Conservation (phyloP, 768 basidiomycete species). For the Suillus sp. region DNA sequence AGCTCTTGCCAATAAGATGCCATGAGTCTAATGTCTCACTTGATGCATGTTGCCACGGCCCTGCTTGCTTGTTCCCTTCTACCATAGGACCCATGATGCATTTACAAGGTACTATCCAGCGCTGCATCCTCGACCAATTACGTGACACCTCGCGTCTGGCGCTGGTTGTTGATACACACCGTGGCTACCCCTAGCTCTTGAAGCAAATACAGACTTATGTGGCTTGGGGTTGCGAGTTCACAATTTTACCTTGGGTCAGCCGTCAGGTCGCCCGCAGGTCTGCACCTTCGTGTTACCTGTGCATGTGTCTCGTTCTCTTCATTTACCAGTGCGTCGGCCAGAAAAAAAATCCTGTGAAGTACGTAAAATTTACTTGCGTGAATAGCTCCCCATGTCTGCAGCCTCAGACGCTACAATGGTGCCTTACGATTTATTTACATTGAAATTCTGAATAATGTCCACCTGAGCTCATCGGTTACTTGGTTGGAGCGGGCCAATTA, state of each 20-base stretch:
- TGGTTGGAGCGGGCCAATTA: constrained; percentile 45
- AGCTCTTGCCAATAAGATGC: neutral
- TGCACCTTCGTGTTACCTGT: neutral
- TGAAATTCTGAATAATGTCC: neutral
- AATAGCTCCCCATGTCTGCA: neutral
- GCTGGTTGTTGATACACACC: neutral
- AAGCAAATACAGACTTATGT: neutral
- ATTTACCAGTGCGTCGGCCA: neutral
- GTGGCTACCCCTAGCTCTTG: neutral
- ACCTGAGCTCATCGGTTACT: neutral
- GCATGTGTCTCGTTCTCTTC: neutral
- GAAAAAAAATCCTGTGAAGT: neutral
- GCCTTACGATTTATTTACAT: neutral
- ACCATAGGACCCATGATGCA: neutral
- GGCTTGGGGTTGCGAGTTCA: neutral
- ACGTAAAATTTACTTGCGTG: neutral
- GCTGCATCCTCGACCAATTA: neutral
- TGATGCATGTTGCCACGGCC: neutral
- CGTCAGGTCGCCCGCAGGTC: neutral
- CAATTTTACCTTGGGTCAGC: neutral
- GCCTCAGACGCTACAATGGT: neutral
- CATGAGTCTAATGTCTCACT: neutral
- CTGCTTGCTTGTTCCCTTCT: neutral
- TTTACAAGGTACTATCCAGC: neutral
- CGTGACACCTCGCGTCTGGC: neutral